Conservation (phyloP, 257 asterid species). For the Solanum etuberosum region DNA sequence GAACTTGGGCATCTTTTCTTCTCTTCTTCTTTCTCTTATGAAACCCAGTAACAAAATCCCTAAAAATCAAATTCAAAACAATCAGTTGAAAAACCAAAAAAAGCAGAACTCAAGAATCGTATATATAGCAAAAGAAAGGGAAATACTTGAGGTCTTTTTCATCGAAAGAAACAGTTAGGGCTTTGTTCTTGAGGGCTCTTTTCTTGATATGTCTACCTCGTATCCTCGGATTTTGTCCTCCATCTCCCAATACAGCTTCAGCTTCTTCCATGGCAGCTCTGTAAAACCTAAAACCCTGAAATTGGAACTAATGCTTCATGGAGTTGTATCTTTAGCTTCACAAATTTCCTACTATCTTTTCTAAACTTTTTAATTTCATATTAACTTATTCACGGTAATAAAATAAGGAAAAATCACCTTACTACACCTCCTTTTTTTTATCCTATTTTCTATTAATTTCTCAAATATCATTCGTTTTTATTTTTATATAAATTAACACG, state of each 20-base stretch:
- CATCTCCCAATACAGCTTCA: background rate
- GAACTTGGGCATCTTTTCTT: constrained; percentile 73
- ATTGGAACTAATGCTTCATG: background rate
- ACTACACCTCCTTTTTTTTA: too few relatives aligned
- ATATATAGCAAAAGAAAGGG: background rate
- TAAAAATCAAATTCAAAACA: constrained; percentile 1
- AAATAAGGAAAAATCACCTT: too few relatives aligned
- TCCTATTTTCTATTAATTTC: too few relatives aligned
- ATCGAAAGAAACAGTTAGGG: constrained; percentile 56
- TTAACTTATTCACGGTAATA: background rate
- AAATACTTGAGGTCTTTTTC: constrained; percentile 76
- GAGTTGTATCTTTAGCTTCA: background rate
- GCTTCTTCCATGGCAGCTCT: constrained; percentile 2
- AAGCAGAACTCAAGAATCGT: background rate
- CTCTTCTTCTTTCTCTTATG: constrained; percentile 99
- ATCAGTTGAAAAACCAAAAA: background rate
- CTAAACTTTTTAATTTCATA: background rate
- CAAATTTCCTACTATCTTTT: background rate
- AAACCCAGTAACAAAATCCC: constrained; percentile 87
- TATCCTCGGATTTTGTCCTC: background rate
- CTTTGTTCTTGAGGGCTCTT: constrained; percentile 18
- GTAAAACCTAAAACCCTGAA: background rate
- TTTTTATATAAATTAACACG: too few relatives aligned
- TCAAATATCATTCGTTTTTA: too few relatives aligned
- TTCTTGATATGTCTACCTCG: constrained; percentile 5